Conservation (phyloP, 2,329 filamentous ascomycete species). For the Ascochyta koolunga region DNA sequence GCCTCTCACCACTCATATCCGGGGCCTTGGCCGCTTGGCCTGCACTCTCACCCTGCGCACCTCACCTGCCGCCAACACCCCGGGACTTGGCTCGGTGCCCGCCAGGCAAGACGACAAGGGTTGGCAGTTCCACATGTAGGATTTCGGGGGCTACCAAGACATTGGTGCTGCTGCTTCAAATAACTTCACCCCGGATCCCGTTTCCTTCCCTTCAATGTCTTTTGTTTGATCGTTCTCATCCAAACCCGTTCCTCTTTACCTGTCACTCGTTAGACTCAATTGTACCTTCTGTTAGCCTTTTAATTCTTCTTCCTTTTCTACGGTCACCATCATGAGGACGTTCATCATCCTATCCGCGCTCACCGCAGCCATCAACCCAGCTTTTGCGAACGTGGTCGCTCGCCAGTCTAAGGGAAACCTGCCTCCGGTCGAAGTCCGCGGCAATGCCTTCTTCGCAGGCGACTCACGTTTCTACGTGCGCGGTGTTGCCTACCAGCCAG, state of each 20-base stretch:
- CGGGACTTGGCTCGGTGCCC: constrained; percentile 39
- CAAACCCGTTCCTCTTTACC: constrained; percentile 33
- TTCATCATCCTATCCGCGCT: constrained; percentile 34
- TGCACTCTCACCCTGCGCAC: constrained; percentile 36
- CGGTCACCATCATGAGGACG: constrained; percentile 38
- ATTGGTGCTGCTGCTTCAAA: constrained; percentile 39
- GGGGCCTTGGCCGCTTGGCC: constrained; percentile 39
- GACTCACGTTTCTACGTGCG: constrained; percentile 65
- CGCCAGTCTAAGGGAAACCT: constrained; percentile 49
- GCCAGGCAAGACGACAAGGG: constrained; percentile 38
- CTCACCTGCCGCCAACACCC: constrained; percentile 35
- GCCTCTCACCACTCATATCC: constrained; percentile 33
- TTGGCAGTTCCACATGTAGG: constrained; percentile 48
- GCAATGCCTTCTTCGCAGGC: constrained; percentile 69
- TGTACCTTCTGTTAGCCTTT: constrained; percentile 30
- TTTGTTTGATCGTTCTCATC: constrained; percentile 32
- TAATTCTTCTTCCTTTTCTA: constrained; percentile 34
- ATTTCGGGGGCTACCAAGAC: constrained; percentile 33
- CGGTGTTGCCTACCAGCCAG: constrained; percentile 70
- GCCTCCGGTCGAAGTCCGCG: constrained; percentile 63
- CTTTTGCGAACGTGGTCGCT: constrained; percentile 29
- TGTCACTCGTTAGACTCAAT: constrained; percentile 47
- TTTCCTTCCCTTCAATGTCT: constrained; percentile 31
- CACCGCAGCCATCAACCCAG: constrained; percentile 35
- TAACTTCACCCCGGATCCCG: constrained; percentile 31